phyloP scores from a whole-genome alignment of 129 eudicot species.

The Kitagawia praeruptora region DNA sequence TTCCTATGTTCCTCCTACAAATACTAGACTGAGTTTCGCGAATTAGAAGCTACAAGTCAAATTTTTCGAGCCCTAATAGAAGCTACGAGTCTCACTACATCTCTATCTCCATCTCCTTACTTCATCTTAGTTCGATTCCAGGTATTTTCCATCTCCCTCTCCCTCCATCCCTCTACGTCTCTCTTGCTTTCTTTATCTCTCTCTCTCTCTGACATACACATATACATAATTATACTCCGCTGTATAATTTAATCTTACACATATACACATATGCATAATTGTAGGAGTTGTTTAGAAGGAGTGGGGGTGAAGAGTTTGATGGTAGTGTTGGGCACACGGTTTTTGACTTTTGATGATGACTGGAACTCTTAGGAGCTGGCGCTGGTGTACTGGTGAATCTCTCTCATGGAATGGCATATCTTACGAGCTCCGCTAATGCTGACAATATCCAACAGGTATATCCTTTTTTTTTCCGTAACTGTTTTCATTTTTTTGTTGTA shows the following conservation, averaged over 20 bases:
- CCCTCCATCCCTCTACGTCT: no score
- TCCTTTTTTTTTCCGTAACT: not conserved
- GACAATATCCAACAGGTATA: slow-evolving; percentile 76
- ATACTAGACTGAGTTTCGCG: no score
- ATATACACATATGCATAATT: no score
- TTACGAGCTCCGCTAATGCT: slow-evolving; percentile 70
- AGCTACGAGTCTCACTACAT: no score
- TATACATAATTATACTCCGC: not conserved
- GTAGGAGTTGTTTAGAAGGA: slow-evolving; percentile 7
- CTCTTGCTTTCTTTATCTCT: slow-evolving; percentile 25
- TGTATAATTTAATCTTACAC: not conserved
- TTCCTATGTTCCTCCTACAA: no score
- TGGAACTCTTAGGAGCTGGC: slow-evolving; percentile 47
- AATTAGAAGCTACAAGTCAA: no score
- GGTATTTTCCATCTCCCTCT: no score
- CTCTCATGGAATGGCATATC: slow-evolving; percentile 99
- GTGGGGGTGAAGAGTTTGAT: slow-evolving; percentile 28
- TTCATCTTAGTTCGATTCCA: no score
- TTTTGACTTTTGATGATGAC: slow-evolving; percentile 66
- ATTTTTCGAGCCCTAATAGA: no score
- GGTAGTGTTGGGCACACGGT: slow-evolving; percentile 31
- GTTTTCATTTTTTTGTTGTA: no score
- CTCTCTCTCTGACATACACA: slow-evolving; percentile 1
- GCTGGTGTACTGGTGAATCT: slow-evolving; percentile 60
- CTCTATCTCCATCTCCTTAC: no score